Conservation (phyloP, 1,139 yeast genomes). For the Arxiozyma slooffiae region DNA sequence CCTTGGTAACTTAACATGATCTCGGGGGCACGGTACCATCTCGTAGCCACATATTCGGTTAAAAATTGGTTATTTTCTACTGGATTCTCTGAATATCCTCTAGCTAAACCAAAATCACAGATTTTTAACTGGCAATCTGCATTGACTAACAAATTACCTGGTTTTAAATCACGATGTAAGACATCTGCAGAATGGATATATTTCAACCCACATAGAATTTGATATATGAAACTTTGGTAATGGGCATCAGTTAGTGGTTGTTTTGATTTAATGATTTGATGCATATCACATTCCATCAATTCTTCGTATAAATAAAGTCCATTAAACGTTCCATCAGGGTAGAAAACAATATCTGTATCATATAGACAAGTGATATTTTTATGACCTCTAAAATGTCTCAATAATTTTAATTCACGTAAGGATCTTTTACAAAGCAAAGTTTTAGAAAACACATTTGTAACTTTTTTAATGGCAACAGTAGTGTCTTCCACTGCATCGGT, state of each 20-base stretch:
- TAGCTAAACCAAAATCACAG: slow-evolving; percentile 93
- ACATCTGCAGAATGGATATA: slow-evolving; percentile 95
- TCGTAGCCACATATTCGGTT: slow-evolving; percentile 95
- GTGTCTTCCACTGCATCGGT: slow-evolving; percentile 60
- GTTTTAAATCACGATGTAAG: slow-evolving; percentile 86
- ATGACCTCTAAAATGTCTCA: slow-evolving; percentile 87
- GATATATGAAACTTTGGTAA: slow-evolving; percentile 86
- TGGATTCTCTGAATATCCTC: slow-evolving; percentile 81
- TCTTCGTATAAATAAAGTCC: slow-evolving; percentile 90
- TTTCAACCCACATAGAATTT: slow-evolving; percentile 84
- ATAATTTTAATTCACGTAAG: slow-evolving; percentile 72
- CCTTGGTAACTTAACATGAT: slow-evolving; percentile 90
- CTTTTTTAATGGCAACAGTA: slow-evolving; percentile 88
- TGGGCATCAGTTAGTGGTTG: slow-evolving; percentile 94
- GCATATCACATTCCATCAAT: slow-evolving; percentile 97
- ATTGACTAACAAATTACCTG: slow-evolving; percentile 85
- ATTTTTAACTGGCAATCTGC: slow-evolving; percentile 95
- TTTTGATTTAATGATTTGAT: slow-evolving; percentile 87
- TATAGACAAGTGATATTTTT: slow-evolving; percentile 89
- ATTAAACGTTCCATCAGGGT: slow-evolving; percentile 54
- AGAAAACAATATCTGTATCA: slow-evolving; percentile 73
- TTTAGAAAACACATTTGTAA: slow-evolving; percentile 85
- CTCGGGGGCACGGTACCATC: slow-evolving; percentile 98
- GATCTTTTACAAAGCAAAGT: slow-evolving; percentile 86
- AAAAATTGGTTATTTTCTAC: slow-evolving; percentile 84